A percentile compares a stretch with the other conserved stretches of the same genome.
Conservation (phyloP, 805 yeast genomes). For the Dipodascopsis tothii region DNA sequence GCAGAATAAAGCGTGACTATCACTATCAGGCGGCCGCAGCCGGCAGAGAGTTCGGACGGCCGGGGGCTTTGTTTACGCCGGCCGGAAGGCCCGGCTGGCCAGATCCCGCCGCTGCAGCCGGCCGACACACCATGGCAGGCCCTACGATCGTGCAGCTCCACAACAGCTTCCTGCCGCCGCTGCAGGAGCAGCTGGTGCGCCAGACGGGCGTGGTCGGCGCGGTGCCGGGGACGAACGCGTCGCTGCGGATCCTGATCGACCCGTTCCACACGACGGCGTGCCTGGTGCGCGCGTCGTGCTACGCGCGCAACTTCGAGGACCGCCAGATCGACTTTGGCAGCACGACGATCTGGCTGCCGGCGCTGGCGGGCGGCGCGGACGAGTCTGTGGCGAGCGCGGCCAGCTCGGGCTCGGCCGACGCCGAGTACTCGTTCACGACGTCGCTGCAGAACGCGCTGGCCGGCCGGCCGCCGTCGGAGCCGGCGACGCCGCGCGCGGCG, state of each 20-base stretch:
- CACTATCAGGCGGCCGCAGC: too few relatives aligned
- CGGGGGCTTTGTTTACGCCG: too few relatives aligned
- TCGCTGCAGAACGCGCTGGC: not conserved
- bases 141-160: constrained; percentile 1
- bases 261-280: constrained; percentile 6
- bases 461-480: not conserved
- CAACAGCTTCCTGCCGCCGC: constrained; percentile 10
- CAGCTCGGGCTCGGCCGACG: too few relatives aligned
- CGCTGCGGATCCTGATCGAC: constrained; percentile 10
- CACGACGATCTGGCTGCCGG: not conserved
- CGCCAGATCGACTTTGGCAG: not conserved
- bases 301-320: constrained; percentile 4
- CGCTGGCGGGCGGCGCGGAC: too few relatives aligned
- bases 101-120: too few relatives aligned
- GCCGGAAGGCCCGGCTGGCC: too few relatives aligned
- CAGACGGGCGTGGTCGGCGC: constrained; percentile 7
- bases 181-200: constrained; percentile 3
- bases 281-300: constrained; percentile 5
- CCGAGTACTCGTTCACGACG: too few relatives aligned
- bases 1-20: too few relatives aligned
- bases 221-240: constrained; percentile 6
- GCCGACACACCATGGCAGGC: not conserved
- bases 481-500: not conserved
- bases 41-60: too few relatives aligned
- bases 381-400: too few relatives aligned